These are phyloP conservation scores for Juncus effusus DNA, from an alignment of 176 grass and related monocot genomes.

Conservation along the genomic window DNA sequence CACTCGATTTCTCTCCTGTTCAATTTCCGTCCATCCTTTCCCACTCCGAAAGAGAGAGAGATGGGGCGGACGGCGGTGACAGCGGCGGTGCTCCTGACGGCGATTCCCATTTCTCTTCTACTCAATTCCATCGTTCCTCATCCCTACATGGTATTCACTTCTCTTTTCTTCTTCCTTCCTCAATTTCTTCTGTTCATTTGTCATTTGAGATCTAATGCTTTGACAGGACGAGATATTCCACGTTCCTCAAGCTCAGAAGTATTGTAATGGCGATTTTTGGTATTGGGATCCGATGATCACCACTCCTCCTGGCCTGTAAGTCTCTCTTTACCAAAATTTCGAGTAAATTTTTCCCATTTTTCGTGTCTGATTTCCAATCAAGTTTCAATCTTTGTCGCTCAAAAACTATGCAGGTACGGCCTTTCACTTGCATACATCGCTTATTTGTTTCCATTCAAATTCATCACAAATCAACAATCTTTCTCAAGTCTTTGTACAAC, in stretches of 20 bases:
- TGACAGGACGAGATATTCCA: conserved; percentile 94
- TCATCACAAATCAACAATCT: conserved; percentile 32
- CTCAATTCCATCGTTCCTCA: conserved; percentile 53
- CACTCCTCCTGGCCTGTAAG: conserved; percentile 87
- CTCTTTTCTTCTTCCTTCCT: background rate
- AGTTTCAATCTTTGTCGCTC: conserved; percentile 30
- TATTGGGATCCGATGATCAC: conserved; percentile 93
- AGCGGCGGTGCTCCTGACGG: conserved; percentile 12
- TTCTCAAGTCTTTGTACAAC: conserved; percentile 62
- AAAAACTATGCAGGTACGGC: conserved; percentile 70
- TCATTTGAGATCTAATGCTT: conserved; percentile 1
- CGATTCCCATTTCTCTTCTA: conserved; percentile 12
- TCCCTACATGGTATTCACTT: conserved; percentile 68
- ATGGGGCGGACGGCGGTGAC: conserved; percentile 5
- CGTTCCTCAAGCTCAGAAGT: conserved; percentile 64
- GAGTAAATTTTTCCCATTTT: conserved; percentile 23
- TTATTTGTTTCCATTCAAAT: conserved; percentile 70
- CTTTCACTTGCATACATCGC: conserved; percentile 72
- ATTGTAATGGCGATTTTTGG: conserved; percentile 56
- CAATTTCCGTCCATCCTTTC: background rate
- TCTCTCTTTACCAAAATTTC: conserved; percentile 5
- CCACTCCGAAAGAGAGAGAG: conserved; percentile 1
- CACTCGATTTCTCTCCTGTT: background rate
- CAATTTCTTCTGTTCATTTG: conserved; percentile 4
- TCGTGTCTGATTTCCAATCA: background rate